These are phyloP conservation scores for Stagonosporopsis cucurbitacearum DNA, from an alignment of 2,329 filamentous ascomycete genomes.

Conservation along the genomic window DNA sequence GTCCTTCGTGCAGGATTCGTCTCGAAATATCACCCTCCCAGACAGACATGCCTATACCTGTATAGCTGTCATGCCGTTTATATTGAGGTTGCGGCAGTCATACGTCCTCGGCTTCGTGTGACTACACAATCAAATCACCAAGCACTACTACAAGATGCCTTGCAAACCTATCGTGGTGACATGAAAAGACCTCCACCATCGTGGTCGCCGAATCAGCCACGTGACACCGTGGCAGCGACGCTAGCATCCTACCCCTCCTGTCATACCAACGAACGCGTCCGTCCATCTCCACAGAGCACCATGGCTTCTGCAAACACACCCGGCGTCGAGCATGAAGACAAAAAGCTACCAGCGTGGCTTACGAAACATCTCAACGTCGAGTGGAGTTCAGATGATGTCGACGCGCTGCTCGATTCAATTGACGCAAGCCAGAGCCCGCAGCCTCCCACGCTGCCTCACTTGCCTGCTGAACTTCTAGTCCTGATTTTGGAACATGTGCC, in stretches of 20 bases:
- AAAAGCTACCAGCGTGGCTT: conserved; percentile 31
- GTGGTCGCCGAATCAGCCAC: too few relatives aligned
- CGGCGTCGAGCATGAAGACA: background rate
- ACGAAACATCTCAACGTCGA: conserved; percentile 31
- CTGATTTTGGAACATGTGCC: conserved; percentile 38
- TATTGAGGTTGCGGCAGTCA: background rate
- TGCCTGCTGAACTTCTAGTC: conserved; percentile 42
- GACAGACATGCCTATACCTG: too few relatives aligned
- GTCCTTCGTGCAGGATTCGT: background rate
- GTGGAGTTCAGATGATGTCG: conserved; percentile 36
- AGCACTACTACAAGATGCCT: background rate
- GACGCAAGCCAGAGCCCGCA: conserved; percentile 34
- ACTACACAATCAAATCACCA: too few relatives aligned
- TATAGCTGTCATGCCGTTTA: background rate
- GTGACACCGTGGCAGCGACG: background rate
- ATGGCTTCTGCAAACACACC: background rate
- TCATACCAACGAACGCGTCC: background rate
- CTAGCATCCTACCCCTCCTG: background rate
- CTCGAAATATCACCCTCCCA: background rate
- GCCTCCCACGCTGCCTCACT: conserved; percentile 17
- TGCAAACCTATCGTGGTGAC: background rate
- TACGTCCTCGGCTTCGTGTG: background rate
- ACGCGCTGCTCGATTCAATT: conserved; percentile 37
- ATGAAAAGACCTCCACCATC: too few relatives aligned
- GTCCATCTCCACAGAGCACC: background rate